phyloP scores from a whole-genome alignment of 768 basidiomycete species.

The Coprinopsis strossmayeri region DNA sequence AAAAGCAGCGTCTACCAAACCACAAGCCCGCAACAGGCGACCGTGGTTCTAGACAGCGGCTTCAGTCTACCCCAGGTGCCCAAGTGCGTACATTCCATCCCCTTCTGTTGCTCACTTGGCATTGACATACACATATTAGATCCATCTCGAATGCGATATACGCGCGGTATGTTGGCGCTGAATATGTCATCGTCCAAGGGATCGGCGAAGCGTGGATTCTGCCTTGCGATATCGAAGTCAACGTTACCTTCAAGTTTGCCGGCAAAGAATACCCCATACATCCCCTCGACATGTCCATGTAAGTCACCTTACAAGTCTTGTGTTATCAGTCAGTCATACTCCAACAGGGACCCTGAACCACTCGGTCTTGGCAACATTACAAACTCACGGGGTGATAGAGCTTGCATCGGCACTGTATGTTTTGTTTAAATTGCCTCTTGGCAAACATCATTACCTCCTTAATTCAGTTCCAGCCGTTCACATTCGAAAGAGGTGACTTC shows the following conservation, averaged over 20 bases:
- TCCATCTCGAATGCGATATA: constrained; percentile 57
- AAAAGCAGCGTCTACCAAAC: constrained; percentile 38
- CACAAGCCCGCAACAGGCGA: constrained; percentile 38
- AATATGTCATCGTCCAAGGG: constrained; percentile 30
- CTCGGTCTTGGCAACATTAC: constrained; percentile 24
- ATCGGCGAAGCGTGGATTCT: constrained; percentile 50
- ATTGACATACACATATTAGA: constrained; percentile 20
- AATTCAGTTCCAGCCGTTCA: constrained; percentile 76
- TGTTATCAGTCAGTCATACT: constrained; percentile 10
- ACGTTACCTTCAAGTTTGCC: constrained; percentile 57
- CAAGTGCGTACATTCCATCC: constrained; percentile 24
- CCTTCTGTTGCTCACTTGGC: not conserved
- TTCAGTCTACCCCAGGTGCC: constrained; percentile 63
- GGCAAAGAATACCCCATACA: constrained; percentile 56
- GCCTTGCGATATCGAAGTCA: constrained; percentile 59
- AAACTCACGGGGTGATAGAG: constrained; percentile 24
- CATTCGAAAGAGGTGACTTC: constrained; percentile 32
- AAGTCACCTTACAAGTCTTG: constrained; percentile 14
- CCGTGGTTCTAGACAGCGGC: constrained; percentile 63
- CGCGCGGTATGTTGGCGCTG: constrained; percentile 44
- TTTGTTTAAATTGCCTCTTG: not conserved
- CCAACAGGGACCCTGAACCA: constrained; percentile 19
- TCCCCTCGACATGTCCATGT: constrained; percentile 59
- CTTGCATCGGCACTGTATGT: constrained; percentile 37
- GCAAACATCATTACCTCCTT: not conserved